These are phyloP conservation scores for Oenanthe sinensis DNA, from an alignment of 129 eudicot genomes.

Conservation along the genomic window DNA sequence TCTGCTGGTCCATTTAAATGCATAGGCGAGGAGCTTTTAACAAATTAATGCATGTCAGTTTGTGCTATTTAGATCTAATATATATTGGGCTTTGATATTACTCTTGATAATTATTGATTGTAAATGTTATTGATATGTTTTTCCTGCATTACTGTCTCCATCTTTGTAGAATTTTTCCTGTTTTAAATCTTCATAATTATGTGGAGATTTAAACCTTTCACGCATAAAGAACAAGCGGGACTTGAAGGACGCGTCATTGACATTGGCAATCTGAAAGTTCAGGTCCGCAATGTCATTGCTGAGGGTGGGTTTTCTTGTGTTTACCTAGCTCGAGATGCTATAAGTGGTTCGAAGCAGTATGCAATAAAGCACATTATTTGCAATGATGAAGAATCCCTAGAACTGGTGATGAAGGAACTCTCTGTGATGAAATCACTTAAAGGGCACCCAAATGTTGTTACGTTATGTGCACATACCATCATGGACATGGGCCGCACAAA, in stretches of 20 bases:
- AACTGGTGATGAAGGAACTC: conserved; percentile 78
- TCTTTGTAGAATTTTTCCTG: background rate
- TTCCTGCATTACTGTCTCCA: background rate
- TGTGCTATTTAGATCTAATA: background rate
- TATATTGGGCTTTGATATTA: background rate
- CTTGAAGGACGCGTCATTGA: conserved; percentile 92
- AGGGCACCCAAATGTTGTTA: conserved; percentile 94
- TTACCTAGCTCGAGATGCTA: conserved; percentile 81
- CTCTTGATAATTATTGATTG: background rate
- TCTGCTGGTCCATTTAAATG: background rate
- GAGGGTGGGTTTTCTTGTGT: conserved; percentile 98
- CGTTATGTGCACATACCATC: conserved; percentile 53
- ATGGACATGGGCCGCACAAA: conserved; percentile 87
- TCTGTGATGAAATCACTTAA: conserved; percentile 81
- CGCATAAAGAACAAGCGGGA: conserved; percentile 77
- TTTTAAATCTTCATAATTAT: conserved; percentile 24
- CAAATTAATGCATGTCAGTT: background rate
- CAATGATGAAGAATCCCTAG: conserved; percentile 86
- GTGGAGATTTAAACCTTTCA: conserved; percentile 92
- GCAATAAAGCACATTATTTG: conserved; percentile 93
- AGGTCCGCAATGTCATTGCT: conserved; percentile 75
- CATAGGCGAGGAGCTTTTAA: background rate
- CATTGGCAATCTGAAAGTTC: conserved; percentile 75
- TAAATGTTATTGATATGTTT: background rate
- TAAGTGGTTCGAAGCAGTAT: conserved; percentile 83